Evolutionary conservation across 2,329 filamentous ascomycete genomes (phyloP).

Genomic region (Claviceps paspali): DNA sequence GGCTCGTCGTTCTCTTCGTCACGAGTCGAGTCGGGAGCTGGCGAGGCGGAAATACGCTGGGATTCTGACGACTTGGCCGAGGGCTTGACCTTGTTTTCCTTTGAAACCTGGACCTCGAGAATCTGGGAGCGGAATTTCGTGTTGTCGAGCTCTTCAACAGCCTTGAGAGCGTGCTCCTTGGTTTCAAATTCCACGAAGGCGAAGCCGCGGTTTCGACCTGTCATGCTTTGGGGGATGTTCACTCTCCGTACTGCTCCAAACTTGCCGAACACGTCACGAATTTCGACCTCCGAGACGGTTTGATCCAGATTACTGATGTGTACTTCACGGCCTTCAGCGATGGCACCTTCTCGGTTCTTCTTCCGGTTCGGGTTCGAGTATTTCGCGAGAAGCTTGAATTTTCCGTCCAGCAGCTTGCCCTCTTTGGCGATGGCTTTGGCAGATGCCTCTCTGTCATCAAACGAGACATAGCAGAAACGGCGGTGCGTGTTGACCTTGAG

Average conservation of each 20-base stretch:
- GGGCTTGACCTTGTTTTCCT: slow-evolving; percentile 39
- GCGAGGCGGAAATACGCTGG: slow-evolving; percentile 18
- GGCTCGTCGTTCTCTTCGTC: slow-evolving; percentile 24
- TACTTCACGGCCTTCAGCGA: slow-evolving; percentile 77
- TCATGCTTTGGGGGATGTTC: slow-evolving; percentile 52
- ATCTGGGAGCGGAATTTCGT: slow-evolving; percentile 53
- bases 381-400: slow-evolving; percentile 56
- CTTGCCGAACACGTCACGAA: slow-evolving; percentile 55
- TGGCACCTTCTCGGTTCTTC: slow-evolving; percentile 63
- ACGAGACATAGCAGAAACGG: slow-evolving; percentile 94
- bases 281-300: slow-evolving; percentile 47
- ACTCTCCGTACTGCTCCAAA: slow-evolving; percentile 63
- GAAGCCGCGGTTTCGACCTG: slow-evolving; percentile 58
- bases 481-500: slow-evolving; percentile 78
- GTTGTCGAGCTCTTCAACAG: slow-evolving; percentile 54
- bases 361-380: slow-evolving; percentile 72
- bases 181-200: slow-evolving; percentile 66
- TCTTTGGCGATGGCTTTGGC: slow-evolving; percentile 58
- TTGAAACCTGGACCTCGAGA: slow-evolving; percentile 49
- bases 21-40: slow-evolving; percentile 17
- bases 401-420: slow-evolving; percentile 51
- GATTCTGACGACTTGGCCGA: slow-evolving; percentile 29
- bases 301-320: slow-evolving; percentile 57
- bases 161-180: slow-evolving; percentile 51
- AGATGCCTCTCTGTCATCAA: slow-evolving; percentile 53